Base-by-base conservation (phyloP, 345 rosid genomes). In the Eucalyptus globulus region DNA sequence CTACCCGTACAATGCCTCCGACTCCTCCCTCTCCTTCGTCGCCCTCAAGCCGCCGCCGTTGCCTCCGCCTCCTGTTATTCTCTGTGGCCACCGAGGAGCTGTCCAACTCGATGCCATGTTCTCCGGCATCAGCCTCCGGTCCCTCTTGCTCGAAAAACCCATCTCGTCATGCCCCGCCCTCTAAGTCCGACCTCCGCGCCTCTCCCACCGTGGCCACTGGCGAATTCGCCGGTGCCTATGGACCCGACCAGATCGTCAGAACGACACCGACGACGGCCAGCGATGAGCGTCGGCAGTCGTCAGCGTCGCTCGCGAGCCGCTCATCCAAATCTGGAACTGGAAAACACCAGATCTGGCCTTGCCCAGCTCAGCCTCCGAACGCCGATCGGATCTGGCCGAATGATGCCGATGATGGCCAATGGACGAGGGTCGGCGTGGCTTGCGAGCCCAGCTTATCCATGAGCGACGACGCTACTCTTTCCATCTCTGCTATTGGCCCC, bases 11-110 rank as follows among this genome's bases (percentile, higher is more conserved):
- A 90, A 93, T 88, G 53, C 95, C 34, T n/a, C 96, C 34, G 93
- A 94, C 94, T 94, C 97, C 21, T 95, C 99, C 14, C 96, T 97
- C 89, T 93, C 97, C 60, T 76, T 96, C 62, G 95, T 97, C 34
- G 94, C 95, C 96, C 29, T 93, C 56, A 67, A 67, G 43, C 40
- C 2, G 93, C 95, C 1, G 27, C 93, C 22, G 56, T 51, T 53
- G 58, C 58, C 58, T 53, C 24, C 5, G 67, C 67, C 6, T 1
- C 96, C 72, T 67, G 80, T 15, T 67, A 31, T 67, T 67, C 40
- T 67, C 40, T 67, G 16, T 67, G 40, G 76, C 40, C 76, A 65
- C 34, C 21, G 3, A n/a, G 40, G 76, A 65, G 34, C 76, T 27
- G 76, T 67, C 40, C 16, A 27, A 60, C 69, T 60, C 4, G 31